Conservation (phyloP, 306 rosid genomes). For the Cicer cuneatum region DNA sequence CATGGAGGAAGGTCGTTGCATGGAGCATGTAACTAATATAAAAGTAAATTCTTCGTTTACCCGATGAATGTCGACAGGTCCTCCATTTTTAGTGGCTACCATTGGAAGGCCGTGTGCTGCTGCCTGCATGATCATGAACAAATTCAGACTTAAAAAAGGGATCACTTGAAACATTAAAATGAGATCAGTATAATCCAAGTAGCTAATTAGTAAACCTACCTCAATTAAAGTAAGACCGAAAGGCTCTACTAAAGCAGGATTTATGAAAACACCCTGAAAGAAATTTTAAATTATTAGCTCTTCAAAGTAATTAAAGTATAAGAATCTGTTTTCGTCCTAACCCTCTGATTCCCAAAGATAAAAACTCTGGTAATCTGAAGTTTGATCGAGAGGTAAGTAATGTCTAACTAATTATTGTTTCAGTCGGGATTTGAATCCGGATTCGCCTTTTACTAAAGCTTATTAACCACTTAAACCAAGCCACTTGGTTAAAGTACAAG, state of each 20-base stretch:
- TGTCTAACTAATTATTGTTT: too few relatives aligned
- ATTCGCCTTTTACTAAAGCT: too few relatives aligned
- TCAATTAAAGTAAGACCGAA: slow-evolving; percentile 93
- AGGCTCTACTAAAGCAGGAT: slow-evolving; percentile 94
- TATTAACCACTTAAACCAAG: too few relatives aligned
- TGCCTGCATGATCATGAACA: slow-evolving; percentile 61
- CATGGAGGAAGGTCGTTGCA: background rate
- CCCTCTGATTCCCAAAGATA: too few relatives aligned
- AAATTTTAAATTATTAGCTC: slow-evolving; percentile 43
- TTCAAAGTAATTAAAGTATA: slow-evolving; percentile 19
- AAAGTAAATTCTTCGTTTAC: slow-evolving; percentile 50
- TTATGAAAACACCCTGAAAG: slow-evolving; percentile 90
- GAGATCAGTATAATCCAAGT: slow-evolving; percentile 29
- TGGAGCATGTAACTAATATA: slow-evolving; percentile 19
- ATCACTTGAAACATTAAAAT: slow-evolving; percentile 21
- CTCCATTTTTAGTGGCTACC: slow-evolving; percentile 94
- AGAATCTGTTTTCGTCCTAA: too few relatives aligned
- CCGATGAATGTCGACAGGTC: slow-evolving; percentile 89
- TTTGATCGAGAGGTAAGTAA: too few relatives aligned
- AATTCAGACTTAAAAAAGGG: slow-evolving; percentile 8
- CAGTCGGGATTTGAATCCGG: too few relatives aligned
- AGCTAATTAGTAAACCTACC: slow-evolving; percentile 55
- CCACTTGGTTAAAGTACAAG: background rate
- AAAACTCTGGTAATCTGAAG: too few relatives aligned
- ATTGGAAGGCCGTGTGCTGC: slow-evolving; percentile 94